Evolutionary conservation across 768 basidiomycete genomes (phyloP).

Genomic region (Butyriboletus loyo): DNA sequence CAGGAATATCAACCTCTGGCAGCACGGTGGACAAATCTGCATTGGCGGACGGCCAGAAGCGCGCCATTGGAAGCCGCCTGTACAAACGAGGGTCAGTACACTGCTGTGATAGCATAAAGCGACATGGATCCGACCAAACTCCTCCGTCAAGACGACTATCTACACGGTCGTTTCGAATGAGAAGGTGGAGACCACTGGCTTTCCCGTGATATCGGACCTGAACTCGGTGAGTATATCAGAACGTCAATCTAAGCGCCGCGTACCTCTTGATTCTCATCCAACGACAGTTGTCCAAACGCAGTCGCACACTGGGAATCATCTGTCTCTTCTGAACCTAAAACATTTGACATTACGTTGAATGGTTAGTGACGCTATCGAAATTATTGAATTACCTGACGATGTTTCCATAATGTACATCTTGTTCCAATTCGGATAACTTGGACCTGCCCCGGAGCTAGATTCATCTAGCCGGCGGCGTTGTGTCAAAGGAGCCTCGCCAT

Average conservation of each 20-base stretch:
- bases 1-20: slow-evolving; percentile 42
- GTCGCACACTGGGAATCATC: slow-evolving; percentile 47
- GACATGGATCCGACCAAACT: slow-evolving; percentile 48
- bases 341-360: slow-evolving; percentile 18
- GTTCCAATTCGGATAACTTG: slow-evolving; percentile 48
- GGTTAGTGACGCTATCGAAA: neutral
- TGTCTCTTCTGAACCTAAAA: slow-evolving; percentile 35
- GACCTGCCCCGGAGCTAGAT: slow-evolving; percentile 7
- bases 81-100: slow-evolving; percentile 13
- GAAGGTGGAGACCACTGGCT: slow-evolving; percentile 70
- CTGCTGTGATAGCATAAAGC: neutral
- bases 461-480: slow-evolving; percentile 48
- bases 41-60: slow-evolving; percentile 66
- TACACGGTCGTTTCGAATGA: slow-evolving; percentile 62
- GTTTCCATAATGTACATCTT: slow-evolving; percentile 58
- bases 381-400: slow-evolving; percentile 28
- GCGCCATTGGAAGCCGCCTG: slow-evolving; percentile 72
- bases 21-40: slow-evolving; percentile 36
- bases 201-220: slow-evolving; percentile 85
- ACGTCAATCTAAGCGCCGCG: neutral
- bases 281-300: slow-evolving; percentile 64
- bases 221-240: slow-evolving; percentile 10
- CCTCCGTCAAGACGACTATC: slow-evolving; percentile 69
- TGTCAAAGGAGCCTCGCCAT: slow-evolving; percentile 35
- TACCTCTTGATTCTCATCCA: slow-evolving; percentile 77